Evolutionary conservation across 352 stramenopile genomes (phyloP).

Genomic region (Vaucheria bursata): DNA sequence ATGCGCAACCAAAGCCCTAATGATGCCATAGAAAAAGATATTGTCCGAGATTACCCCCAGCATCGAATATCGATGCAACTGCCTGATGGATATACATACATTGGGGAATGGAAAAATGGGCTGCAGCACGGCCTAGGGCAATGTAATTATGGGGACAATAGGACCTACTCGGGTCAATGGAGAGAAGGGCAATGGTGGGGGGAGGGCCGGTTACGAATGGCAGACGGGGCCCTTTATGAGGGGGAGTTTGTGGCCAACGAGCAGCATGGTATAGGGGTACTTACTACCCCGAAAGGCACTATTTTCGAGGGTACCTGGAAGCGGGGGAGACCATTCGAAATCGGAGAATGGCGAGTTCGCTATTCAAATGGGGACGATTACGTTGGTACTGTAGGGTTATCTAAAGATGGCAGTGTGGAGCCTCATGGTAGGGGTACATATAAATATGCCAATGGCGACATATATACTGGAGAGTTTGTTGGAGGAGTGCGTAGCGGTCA

Average conservation of each 20-base stretch:
- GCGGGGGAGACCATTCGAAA: slow-evolving; percentile 19
- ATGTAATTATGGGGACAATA: slow-evolving; percentile 36
- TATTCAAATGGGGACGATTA: slow-evolving; percentile 59
- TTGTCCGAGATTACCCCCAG: no score
- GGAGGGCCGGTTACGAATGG: slow-evolving; percentile 24
- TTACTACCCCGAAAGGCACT: slow-evolving; percentile 33
- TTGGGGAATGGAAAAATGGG: slow-evolving; percentile 44
- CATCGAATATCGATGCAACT: background rate
- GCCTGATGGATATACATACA: slow-evolving; percentile 27
- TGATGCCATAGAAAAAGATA: background rate
- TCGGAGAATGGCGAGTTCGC: slow-evolving; percentile 48
- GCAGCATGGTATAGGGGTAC: slow-evolving; percentile 32
- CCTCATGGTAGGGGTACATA: slow-evolving; percentile 67
- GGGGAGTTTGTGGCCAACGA: slow-evolving; percentile 30
- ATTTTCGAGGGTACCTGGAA: slow-evolving; percentile 45
- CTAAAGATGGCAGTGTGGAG: slow-evolving; percentile 40
- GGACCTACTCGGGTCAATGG: slow-evolving; percentile 37
- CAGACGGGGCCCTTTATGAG: slow-evolving; percentile 31
- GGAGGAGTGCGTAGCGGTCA: slow-evolving; percentile 27
- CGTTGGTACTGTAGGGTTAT: slow-evolving; percentile 58
- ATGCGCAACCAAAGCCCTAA: background rate
- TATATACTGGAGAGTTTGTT: slow-evolving; percentile 65
- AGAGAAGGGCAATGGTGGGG: slow-evolving; percentile 23
- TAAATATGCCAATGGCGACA: slow-evolving; percentile 67
- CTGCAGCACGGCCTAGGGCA: slow-evolving; percentile 38